phyloP scores from a whole-genome alignment of 768 basidiomycete species.

The Lentinula sp. region DNA sequence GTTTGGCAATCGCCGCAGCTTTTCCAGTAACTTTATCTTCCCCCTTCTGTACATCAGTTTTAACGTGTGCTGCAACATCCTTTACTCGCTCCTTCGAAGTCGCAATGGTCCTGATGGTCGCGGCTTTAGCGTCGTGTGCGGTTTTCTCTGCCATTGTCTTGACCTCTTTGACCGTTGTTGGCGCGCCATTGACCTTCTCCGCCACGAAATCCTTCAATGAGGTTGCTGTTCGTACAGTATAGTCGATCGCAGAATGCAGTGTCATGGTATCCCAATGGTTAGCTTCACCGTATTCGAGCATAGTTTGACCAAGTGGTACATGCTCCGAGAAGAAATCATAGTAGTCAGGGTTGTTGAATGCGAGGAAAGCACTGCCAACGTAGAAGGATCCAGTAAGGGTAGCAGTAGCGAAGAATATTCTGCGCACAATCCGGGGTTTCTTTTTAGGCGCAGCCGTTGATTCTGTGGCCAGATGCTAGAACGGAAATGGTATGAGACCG shows the following conservation, averaged over 20 bases:
- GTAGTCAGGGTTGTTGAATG: conserved; percentile 74
- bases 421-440: conserved; percentile 49
- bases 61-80: conserved; percentile 37
- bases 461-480: conserved; percentile 62
- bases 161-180: conserved; percentile 19
- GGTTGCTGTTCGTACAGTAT: conserved; percentile 42
- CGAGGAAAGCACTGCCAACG: conserved; percentile 70
- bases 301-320: conserved; percentile 70
- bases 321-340: conserved; percentile 80
- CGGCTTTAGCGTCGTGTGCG: conserved; percentile 32
- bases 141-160: conserved; percentile 28
- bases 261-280: conserved; percentile 77
- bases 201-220: conserved; percentile 46
- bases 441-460: conserved; percentile 41
- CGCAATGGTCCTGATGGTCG: conserved; percentile 30
- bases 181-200: conserved; percentile 41
- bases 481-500: conserved; percentile 6
- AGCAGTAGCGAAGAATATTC: conserved; percentile 62
- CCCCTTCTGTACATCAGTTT: conserved; percentile 40
- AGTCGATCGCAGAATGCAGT: conserved; percentile 47
- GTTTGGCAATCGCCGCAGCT: conserved; percentile 34
- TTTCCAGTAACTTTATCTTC: conserved; percentile 27
- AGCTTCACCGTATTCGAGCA: conserved; percentile 79
- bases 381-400: conserved; percentile 74
- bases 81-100: conserved; percentile 41